Percentiles rank a stretch among this genome's conserved stretches.
These are phyloP conservation scores for Sporisorium scitamineum DNA, from an alignment of 1,284 basidiomycete genomes.

Conservation along the genomic window DNA sequence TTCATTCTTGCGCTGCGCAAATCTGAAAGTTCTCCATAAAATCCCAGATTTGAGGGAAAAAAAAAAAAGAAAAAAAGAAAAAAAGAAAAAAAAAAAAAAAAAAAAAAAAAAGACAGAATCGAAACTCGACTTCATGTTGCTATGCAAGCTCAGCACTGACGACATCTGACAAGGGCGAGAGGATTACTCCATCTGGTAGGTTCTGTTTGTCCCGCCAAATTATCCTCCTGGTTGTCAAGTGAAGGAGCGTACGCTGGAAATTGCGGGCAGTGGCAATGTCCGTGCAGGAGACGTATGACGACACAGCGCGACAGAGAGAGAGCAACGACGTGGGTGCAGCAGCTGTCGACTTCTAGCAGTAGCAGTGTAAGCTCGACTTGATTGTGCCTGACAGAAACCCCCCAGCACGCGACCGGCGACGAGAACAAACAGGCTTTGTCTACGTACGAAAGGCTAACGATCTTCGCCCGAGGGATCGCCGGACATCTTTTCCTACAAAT, in stretches of 20 bases:
- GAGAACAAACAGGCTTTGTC: no score
- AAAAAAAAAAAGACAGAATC: constrained; percentile 9
- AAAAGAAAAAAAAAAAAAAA: constrained; percentile 1
- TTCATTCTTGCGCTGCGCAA: constrained; percentile 6
- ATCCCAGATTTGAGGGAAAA: no score
- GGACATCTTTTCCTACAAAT: background rate
- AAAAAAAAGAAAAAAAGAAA: constrained; percentile 1
- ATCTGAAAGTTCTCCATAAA: constrained; percentile 17
- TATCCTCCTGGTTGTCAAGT: background rate
- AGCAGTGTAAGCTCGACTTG: no score
- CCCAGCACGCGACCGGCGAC: background rate
- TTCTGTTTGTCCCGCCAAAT: constrained; percentile 33
- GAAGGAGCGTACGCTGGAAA: background rate
- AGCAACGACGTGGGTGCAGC: background rate
- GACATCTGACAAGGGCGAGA: background rate
- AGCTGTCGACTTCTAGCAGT: background rate
- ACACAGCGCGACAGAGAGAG: constrained; percentile 11
- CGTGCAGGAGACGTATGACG: constrained; percentile 23
- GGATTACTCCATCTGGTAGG: background rate
- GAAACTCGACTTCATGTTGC: constrained; percentile 28
- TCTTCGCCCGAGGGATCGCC: background rate
- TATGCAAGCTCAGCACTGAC: constrained; percentile 7
- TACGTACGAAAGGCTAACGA: background rate
- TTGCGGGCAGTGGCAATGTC: background rate
- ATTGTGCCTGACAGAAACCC: background rate